A percentile compares a stretch with the other conserved stretches of the same genome.
phyloP scores from a whole-genome alignment of 2,329 filamentous ascomycete genomes.

The Triangularia verruculosa region DNA sequence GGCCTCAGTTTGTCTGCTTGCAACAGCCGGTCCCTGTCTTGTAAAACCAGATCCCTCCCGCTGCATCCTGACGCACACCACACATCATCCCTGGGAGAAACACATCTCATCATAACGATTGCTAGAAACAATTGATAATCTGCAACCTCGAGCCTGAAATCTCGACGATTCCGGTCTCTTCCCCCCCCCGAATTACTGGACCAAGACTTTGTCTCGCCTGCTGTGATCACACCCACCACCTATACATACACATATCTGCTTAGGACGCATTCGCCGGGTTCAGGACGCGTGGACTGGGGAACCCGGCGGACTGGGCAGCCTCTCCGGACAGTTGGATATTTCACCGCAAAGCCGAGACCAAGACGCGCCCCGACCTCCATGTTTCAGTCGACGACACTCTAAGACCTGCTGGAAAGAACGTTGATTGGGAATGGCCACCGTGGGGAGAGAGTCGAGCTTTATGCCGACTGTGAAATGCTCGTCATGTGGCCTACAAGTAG shows the following conservation, averaged over 20 bases:
- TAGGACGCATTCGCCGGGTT: slow-evolving; percentile 11
- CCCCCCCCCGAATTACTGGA: not conserved
- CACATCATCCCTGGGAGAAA: slow-evolving; percentile 11
- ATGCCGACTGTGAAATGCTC: slow-evolving; percentile 88
- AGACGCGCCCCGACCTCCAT: slow-evolving; percentile 13
- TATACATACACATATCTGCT: not conserved
- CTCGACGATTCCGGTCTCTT: not conserved
- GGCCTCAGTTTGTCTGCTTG: slow-evolving; percentile 29
- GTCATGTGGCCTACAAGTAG: slow-evolving; percentile 70
- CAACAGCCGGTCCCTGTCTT: slow-evolving; percentile 14
- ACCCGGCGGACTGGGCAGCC: slow-evolving; percentile 18
- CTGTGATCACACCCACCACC: not conserved
- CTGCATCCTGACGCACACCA: slow-evolving; percentile 4
- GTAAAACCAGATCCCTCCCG: slow-evolving; percentile 24
- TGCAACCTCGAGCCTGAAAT: not conserved
- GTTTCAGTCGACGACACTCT: slow-evolving; percentile 9
- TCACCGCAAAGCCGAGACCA: slow-evolving; percentile 7
- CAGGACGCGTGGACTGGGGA: slow-evolving; percentile 11
- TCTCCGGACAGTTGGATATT: slow-evolving; percentile 8
- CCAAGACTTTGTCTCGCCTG: not conserved
- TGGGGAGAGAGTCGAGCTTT: slow-evolving; percentile 62
- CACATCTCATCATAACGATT: slow-evolving; percentile 13
- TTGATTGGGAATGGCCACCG: slow-evolving; percentile 41
- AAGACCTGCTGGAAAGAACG: slow-evolving; percentile 11
- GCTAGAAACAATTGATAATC: slow-evolving; percentile 9